phyloP scores from a whole-genome alignment of 2,329 filamentous ascomycete species.

The Cladophialophora immunda region DNA sequence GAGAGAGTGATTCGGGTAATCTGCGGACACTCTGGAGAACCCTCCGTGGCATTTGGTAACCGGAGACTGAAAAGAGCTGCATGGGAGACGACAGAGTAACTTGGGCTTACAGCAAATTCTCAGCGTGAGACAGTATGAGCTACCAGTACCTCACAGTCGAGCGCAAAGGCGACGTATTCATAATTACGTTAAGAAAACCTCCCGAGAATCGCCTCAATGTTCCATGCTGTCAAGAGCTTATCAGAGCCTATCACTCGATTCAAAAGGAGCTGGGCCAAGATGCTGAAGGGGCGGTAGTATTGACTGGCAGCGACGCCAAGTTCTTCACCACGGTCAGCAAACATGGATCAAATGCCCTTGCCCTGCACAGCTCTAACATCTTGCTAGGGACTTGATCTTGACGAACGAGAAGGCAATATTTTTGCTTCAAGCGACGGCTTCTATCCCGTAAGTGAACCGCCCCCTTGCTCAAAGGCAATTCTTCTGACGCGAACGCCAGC shows the following conservation, averaged over 20 bases:
- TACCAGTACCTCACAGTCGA: slow-evolving; percentile 17
- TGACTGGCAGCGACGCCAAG: slow-evolving; percentile 54
- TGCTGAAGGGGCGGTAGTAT: slow-evolving; percentile 61
- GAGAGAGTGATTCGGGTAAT: background rate
- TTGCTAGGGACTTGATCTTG: slow-evolving; percentile 52
- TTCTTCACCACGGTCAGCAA: slow-evolving; percentile 47
- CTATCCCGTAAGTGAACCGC: slow-evolving; percentile 58
- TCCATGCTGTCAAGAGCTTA: slow-evolving; percentile 61
- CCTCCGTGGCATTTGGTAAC: background rate
- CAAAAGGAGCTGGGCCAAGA: slow-evolving; percentile 52
- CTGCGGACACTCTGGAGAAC: background rate
- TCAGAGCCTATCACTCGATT: slow-evolving; percentile 56
- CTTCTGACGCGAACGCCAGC: slow-evolving; percentile 15
- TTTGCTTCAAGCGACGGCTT: slow-evolving; percentile 66
- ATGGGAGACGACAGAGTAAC: background rate
- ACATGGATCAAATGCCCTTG: background rate
- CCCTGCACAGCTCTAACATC: background rate
- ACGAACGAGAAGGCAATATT: slow-evolving; percentile 57
- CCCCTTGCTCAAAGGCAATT: background rate
- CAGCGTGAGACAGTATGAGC: slow-evolving; percentile 1
- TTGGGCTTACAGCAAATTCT: background rate
- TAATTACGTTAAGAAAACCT: slow-evolving; percentile 63
- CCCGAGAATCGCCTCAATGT: slow-evolving; percentile 63
- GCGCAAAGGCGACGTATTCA: slow-evolving; percentile 50
- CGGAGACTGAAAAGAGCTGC: background rate